phyloP scores from a whole-genome alignment of 2,329 filamentous ascomycete species.

The Fusarium sulawesiense region DNA sequence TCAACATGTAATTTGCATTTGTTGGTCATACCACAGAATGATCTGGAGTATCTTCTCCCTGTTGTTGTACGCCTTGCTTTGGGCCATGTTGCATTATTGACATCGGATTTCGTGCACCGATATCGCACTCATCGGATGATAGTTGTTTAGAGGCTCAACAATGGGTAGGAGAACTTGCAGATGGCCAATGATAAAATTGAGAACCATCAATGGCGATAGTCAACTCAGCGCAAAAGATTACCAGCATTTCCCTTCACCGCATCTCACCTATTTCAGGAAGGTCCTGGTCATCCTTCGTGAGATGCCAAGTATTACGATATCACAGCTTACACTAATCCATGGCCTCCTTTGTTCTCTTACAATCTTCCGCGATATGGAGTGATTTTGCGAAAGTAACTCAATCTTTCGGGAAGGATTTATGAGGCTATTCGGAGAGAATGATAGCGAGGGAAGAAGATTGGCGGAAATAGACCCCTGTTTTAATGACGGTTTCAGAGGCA shows the following conservation, averaged over 20 bases:
- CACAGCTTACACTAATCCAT: background rate
- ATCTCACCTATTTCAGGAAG: background rate
- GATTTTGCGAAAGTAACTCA: background rate
- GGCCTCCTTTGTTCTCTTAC: background rate
- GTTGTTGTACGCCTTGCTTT: too few relatives aligned
- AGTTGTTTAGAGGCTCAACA: background rate
- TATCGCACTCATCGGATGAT: background rate
- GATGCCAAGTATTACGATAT: background rate
- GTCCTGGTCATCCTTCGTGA: background rate
- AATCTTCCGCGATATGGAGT: background rate
- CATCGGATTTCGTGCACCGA: background rate
- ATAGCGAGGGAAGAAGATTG: slow-evolving; percentile 1
- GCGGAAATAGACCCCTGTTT: slow-evolving; percentile 16
- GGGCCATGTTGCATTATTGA: too few relatives aligned
- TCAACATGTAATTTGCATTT: background rate
- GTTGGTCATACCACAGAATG: background rate
- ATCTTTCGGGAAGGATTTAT: background rate
- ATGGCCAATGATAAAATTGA: background rate
- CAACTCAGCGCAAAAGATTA: background rate
- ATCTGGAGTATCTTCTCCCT: background rate
- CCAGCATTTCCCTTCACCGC: background rate
- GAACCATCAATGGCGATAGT: too few relatives aligned
- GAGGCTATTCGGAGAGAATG: slow-evolving; percentile 19
- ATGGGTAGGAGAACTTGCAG: background rate
- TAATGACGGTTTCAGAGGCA: slow-evolving; percentile 28